These are phyloP conservation scores for Phytopythium aichiense DNA, from an alignment of 352 stramenopile genomes.

Conservation along the genomic window DNA sequence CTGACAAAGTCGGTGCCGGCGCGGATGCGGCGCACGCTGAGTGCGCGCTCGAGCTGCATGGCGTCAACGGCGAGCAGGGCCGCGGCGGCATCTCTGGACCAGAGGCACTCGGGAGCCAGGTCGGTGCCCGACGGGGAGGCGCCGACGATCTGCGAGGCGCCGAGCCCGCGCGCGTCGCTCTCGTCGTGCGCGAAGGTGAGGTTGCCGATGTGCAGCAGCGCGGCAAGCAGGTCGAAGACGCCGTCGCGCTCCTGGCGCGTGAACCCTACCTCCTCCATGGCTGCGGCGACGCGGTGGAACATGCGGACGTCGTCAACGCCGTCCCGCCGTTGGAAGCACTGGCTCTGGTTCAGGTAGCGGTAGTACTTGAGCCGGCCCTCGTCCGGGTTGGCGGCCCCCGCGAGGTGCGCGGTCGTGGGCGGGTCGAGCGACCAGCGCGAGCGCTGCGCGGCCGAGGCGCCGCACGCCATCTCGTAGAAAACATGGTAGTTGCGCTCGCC, in stretches of 20 bases:
- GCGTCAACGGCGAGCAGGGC: conserved; percentile 69
- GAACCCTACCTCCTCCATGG: conserved; percentile 85
- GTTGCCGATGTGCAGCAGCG: conserved; percentile 89
- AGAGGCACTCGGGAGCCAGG: conserved; percentile 54
- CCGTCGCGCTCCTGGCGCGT: conserved; percentile 61
- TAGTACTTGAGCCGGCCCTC: conserved; percentile 58
- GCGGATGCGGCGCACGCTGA: conserved; percentile 79
- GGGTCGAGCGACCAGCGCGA: conserved; percentile 62
- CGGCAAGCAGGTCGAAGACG: conserved; percentile 80
- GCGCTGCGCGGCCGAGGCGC: conserved; percentile 45
- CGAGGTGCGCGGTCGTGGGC: conserved; percentile 14
- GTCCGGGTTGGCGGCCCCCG: conserved; percentile 21
- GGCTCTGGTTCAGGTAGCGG: conserved; percentile 83
- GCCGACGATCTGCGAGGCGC: conserved; percentile 27
- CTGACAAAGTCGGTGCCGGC: conserved; percentile 82
- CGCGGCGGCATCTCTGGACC: conserved; percentile 67
- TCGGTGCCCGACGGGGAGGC: conserved; percentile 30
- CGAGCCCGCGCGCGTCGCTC: conserved; percentile 37
- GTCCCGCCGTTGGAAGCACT: conserved; percentile 78
- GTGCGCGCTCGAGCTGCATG: conserved; percentile 58
- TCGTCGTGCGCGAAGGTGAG: conserved; percentile 83
- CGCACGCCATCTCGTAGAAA: conserved; percentile 81
- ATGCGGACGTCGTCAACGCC: conserved; percentile 71
- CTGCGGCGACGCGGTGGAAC: conserved; percentile 74
- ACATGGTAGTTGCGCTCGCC: conserved; percentile 87